A percentile compares a stretch with the other conserved stretches of the same genome.
These are phyloP conservation scores for Raffaelea albimanens DNA, from an alignment of 2,329 filamentous ascomycete genomes.

Conservation along the genomic window DNA sequence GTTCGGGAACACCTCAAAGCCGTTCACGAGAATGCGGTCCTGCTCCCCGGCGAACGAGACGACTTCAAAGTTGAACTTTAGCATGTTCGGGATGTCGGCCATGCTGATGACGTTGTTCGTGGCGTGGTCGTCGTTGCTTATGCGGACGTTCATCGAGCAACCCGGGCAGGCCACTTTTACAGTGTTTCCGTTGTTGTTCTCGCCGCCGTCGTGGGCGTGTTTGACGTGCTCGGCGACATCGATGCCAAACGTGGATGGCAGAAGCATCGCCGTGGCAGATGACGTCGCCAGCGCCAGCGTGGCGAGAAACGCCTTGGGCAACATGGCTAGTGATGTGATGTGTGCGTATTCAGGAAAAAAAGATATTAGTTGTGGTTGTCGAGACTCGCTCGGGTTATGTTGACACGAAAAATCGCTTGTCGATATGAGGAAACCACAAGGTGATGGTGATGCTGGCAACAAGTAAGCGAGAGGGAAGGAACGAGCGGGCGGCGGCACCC, in stretches of 20 bases:
- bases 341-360: too few relatives aligned
- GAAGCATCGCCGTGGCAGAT: constrained; percentile 35
- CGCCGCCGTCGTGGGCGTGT: too few relatives aligned
- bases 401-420: too few relatives aligned
- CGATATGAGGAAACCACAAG: too few relatives aligned
- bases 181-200: too few relatives aligned
- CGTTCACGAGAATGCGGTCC: constrained; percentile 47
- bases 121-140: constrained; percentile 6
- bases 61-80: constrained; percentile 43
- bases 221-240: constrained; percentile 21
- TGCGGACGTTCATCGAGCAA: constrained; percentile 33
- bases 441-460: too few relatives aligned
- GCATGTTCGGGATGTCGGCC: constrained; percentile 18
- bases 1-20: constrained; percentile 48
- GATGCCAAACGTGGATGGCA: constrained; percentile 39
- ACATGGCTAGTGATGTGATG: constrained; percentile 13
- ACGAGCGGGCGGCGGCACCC: too few relatives aligned
- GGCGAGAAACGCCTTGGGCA: constrained; percentile 34
- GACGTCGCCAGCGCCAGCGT: constrained; percentile 29
- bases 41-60: constrained; percentile 40
- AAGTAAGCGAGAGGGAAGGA: too few relatives aligned
- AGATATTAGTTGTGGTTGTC: too few relatives aligned
- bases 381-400: too few relatives aligned
- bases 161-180: constrained; percentile 41
- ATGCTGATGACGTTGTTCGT: constrained; percentile 15